These are phyloP conservation scores for Oenanthe javanica DNA, from an alignment of 140 eudicot genomes.

Conservation along the genomic window DNA sequence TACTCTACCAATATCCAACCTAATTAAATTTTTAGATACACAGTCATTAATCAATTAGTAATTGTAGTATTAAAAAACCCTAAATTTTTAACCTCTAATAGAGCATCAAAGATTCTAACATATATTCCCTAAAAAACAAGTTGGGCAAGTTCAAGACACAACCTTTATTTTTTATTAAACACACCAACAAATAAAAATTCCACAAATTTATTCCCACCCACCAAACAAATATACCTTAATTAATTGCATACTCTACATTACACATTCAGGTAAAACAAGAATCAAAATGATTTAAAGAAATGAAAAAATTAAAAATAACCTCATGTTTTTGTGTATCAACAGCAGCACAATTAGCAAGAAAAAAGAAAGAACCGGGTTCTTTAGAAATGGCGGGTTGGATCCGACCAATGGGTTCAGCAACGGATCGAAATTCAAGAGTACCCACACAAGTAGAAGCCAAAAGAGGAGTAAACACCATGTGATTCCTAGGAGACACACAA, in stretches of 20 bases:
- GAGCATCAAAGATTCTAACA: neutral
- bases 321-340: conserved; percentile 59
- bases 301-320: conserved; percentile 28
- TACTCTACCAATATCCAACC: neutral
- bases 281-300: neutral
- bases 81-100: no score
- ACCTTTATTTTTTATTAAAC: neutral
- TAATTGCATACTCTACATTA: neutral
- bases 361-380: conserved; percentile 89
- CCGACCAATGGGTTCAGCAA: conserved; percentile 91
- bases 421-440: conserved; percentile 94
- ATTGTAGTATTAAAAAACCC: neutral
- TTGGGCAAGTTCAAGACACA: neutral
- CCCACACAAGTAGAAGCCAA: conserved; percentile 97
- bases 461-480: conserved; percentile 94
- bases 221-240: neutral
- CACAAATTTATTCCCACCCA: no score
- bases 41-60: neutral
- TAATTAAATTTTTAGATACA: neutral
- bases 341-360: conserved; percentile 59
- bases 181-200: no score
- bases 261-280: neutral
- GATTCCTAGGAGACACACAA: conserved; percentile 91
- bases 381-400: conserved; percentile 88
- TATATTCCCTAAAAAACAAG: neutral